Base-by-base conservation (phyloP, 2,329 filamentous ascomycete species). In the Cladosporium colombiae region DNA sequence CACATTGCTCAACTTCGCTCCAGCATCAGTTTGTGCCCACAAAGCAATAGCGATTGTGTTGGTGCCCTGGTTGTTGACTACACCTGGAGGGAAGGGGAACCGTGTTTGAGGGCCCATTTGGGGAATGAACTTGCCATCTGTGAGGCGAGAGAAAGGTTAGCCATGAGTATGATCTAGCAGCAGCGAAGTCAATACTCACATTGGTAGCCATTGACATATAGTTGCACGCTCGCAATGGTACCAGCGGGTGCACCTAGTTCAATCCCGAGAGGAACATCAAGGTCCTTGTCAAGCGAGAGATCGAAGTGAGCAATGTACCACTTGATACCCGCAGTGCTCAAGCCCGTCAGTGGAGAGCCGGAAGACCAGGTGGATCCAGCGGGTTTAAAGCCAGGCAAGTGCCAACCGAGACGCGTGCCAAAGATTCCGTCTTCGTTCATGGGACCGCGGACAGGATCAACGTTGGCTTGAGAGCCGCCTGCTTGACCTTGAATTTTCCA, bases 191-290 rank as follows among this genome's bases (percentile, higher is more conserved):
- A 3, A 14, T 14, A 29, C 50, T 53, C 31, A 31, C 50, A 53
- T 75, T 93, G 90, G 76, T 88, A 93, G 1, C 91, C 91, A 71
- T 93, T 93, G 52, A 93, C 87, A 72, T 85, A 93, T 7, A 93
- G 77, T 70, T 89, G 84, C 7, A 58, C 55, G 37, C 37, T 35
- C 5, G 31, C 33, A 6, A 66, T 74, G 0, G 69, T 70, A 2
- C 50, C 25, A 31, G 50, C 81, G 29, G 68, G 71, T 3, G 59
- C 57, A 25, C 71, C 66, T 72, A 90, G 89, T 1, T 79, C 79
- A 69, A 91, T 88, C 0, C 81, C 81, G 1, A 90, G 71, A 0
- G 88, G 88, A 7, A 89, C 83, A 67, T 91, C 88, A 75, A 85
- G 88, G 25, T 79, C 78, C 0, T 74, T 67, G 0, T 87, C 86